Base-by-base conservation (phyloP, 2,329 filamentous ascomycete species). In the Plectosphaerella plurivora region DNA sequence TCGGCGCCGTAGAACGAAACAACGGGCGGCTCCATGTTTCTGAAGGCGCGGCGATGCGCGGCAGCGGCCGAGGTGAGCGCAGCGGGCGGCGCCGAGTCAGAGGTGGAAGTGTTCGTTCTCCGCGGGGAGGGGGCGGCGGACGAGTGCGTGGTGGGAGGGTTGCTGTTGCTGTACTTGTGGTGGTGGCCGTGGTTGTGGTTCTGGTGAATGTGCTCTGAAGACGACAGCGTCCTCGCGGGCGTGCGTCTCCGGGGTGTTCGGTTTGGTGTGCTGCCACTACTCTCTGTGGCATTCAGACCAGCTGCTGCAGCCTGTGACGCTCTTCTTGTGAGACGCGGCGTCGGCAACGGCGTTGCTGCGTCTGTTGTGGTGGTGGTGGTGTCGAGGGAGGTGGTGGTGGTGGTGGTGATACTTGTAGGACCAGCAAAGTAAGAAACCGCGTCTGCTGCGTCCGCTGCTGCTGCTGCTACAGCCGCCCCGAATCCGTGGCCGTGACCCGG, bases 1-100 rank as follows among this genome's bases (percentile, higher is more conserved):
- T 81, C 75, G 14, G 75, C 73, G 61, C 79, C 78, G 72, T 80
- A 82, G 57, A 82, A 82, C 2, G 78, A 81, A 47, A 81, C 65
- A 48, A 80, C 74, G 16, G 78, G 77, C 18, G 55, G 55, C 48
- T 57, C 55, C 55, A 57, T 57, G 50, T 49, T 56, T 33, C 51
- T 56, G 15, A 57, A 57, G 28, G 55, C 54, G 47, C 52, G 52
- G 51, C 54, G 55, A 22, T 55, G 37, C 8, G 39, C 39, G 37
- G 48, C 55, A 15, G 54, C 55, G 15, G 42, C 42, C 28, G 49
- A 51, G 35, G 42, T 47, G 22, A 20, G 11, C 24, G 49, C 35
- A 8, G 49, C 37, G 7, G 41, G 44, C 14, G 41, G 36, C 9
- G 41, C 33, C 16, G 53, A 10, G 16, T 49, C 41, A 15, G 55